phyloP scores from a whole-genome alignment of 2,329 filamentous ascomycete species.

The Alternaria sp. region DNA sequence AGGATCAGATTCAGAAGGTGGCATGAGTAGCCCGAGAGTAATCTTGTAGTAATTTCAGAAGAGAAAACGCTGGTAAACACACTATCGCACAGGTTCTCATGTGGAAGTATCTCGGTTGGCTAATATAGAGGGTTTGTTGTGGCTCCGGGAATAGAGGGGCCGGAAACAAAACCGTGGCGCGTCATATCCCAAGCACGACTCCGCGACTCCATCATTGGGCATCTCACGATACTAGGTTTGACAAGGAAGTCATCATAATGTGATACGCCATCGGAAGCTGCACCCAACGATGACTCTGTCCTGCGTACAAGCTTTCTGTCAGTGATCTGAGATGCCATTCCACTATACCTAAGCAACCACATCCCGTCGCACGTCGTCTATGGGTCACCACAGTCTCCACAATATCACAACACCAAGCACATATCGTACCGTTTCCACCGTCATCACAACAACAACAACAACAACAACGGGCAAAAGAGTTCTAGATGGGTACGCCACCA shows the following conservation, averaged over 20 bases:
- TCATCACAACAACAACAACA: not conserved
- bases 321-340: not conserved
- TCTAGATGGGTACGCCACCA: not conserved
- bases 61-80: too few relatives aligned
- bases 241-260: not conserved
- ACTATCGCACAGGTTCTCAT: too few relatives aligned
- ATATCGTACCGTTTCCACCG: not conserved
- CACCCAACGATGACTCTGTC: not conserved
- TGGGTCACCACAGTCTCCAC: not conserved
- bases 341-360: not conserved
- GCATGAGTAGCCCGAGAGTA: not conserved
- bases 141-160: not conserved
- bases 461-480: not conserved
- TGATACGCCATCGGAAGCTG: not conserved
- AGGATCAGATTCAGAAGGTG: slow-evolving; percentile 27
- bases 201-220: not conserved
- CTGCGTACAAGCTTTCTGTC: not conserved
- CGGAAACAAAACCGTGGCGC: not conserved
- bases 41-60: not conserved
- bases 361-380: not conserved
- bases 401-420: not conserved
- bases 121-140: slow-evolving; percentile 8
- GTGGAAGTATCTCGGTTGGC: too few relatives aligned
- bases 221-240: not conserved
- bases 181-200: not conserved